phyloP scores from a whole-genome alignment of 2,329 filamentous ascomycete species.

The Xylaria sp. region DNA sequence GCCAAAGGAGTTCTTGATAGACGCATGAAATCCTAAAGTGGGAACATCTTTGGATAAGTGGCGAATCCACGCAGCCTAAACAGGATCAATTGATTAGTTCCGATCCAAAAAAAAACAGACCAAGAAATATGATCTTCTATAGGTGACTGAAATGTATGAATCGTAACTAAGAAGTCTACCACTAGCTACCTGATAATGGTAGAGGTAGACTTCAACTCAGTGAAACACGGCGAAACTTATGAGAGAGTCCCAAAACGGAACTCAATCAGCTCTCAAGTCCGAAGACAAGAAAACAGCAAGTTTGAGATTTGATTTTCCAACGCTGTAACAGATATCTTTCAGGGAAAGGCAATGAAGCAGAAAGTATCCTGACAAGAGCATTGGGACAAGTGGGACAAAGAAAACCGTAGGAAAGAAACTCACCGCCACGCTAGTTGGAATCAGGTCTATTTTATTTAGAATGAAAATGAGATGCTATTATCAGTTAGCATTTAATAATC shows the following conservation, averaged over 20 bases:
- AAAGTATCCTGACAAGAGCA: constrained; percentile 87
- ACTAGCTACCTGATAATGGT: constrained; percentile 68
- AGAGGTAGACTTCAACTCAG: constrained; percentile 95
- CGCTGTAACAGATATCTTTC: constrained; percentile 96
- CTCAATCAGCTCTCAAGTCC: constrained; percentile 74
- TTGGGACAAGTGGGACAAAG: constrained; percentile 63
- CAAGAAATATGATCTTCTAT: not conserved
- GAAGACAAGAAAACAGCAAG: constrained; percentile 74
- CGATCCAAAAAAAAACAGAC: not conserved
- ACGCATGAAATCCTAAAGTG: constrained; percentile 93
- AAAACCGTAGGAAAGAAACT: constrained; percentile 56
- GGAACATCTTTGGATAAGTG: constrained; percentile 89
- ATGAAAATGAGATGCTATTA: constrained; percentile 78
- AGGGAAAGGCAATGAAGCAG: constrained; percentile 71
- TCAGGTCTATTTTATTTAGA: constrained; percentile 90
- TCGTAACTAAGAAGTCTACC: constrained; percentile 98
- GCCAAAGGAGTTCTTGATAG: constrained; percentile 94
- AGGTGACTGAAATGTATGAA: constrained; percentile 79
- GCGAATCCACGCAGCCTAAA: constrained; percentile 87
- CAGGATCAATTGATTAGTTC: constrained; percentile 17
- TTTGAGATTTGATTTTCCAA: constrained; percentile 89
- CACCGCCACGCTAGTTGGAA: constrained; percentile 94
- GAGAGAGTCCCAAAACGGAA: constrained; percentile 91
- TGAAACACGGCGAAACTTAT: constrained; percentile 81
- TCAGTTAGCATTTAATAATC: not conserved